Base-by-base conservation (phyloP, 2,329 filamentous ascomycete species). In the Phyllosticta citriasiana region DNA sequence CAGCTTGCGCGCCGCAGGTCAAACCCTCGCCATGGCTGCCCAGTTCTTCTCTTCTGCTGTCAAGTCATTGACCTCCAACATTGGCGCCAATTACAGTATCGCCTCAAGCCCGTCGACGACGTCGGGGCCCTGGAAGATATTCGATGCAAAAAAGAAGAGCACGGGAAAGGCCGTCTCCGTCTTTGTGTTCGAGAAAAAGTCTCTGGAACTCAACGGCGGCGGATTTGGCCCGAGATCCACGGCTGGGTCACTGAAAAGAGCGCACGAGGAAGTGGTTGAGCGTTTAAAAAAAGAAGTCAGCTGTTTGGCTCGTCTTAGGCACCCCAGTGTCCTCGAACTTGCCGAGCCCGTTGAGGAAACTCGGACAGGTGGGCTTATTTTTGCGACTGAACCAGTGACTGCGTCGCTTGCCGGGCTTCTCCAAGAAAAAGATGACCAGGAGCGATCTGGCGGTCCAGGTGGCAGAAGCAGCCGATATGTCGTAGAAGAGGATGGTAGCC, bases 311-410 rank as follows among this genome's bases (percentile, higher is more conserved):
- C 86, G 91, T 64, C 78, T 99, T 65, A 84, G 94, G 26, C 94
- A 99, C 72, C 94, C 94, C 1, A 95, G 88, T 66, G 86, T 99
- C 59, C 80, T 99, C 54, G 94, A 99, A 72, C 81, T 99, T 40
- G 88, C 92, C 53, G 94, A 99, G 73, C 94, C 94, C 0, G 89
- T 97, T 6, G 94, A 99, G 73, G 94, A 99, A 65, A 97, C 90
- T 12, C 83, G 94, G 63, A 89, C 84, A 68, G 93, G 94, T 3
- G 92, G 93, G 1, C 78, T 99, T 63, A 95, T 97, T 81, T 99
- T 99, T 76, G 93, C 91, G 26, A 97, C 94, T 0, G 94, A 99
- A 72, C 83, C 87, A 1, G 88, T 99, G 35, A 94, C 91, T 1
- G 88, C 91, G 6, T 96, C 91, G n/a, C 79, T 99, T 59, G 85